Evolutionary conservation across 495 filamentous ascomycete genomes (phyloP).

Genomic region (Trichoderma gamsii): DNA sequence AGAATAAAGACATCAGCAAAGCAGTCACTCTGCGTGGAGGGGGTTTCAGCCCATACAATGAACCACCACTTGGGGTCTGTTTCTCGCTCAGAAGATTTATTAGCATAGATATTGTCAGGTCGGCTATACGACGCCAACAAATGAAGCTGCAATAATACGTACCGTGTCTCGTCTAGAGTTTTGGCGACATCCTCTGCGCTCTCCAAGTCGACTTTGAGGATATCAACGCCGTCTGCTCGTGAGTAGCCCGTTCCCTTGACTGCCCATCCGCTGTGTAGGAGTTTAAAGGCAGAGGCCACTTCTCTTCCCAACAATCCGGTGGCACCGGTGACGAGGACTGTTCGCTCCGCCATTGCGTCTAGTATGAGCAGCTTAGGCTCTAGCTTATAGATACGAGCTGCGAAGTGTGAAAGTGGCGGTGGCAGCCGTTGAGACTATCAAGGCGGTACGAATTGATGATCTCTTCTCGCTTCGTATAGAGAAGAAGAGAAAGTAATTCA

Average conservation of each 20-base stretch:
- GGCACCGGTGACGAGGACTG: conserved; percentile 76
- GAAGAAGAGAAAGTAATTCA: neutral
- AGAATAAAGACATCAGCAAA: neutral
- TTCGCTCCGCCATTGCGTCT: conserved; percentile 32
- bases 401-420: neutral
- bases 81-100: neutral
- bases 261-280: conserved; percentile 49
- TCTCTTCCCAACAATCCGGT: conserved; percentile 80
- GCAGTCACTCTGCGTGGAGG: neutral
- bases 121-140: neutral
- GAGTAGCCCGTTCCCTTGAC: conserved; percentile 73
- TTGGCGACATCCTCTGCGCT: conserved; percentile 54
- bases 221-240: conserved; percentile 62
- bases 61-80: conserved; percentile 72
- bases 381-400: neutral
- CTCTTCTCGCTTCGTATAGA: neutral
- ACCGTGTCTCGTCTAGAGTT: conserved; percentile 61
- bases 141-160: conserved; percentile 19
- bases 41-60: conserved; percentile 53
- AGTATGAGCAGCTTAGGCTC: neutral
- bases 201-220: conserved; percentile 71
- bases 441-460: neutral
- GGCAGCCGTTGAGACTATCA: neutral
- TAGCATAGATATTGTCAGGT: conserved; percentile 6
- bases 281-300: conserved; percentile 67